Conservation (phyloP, 2,329 filamentous ascomycete genomes). For the Alternaria alternata region DNA sequence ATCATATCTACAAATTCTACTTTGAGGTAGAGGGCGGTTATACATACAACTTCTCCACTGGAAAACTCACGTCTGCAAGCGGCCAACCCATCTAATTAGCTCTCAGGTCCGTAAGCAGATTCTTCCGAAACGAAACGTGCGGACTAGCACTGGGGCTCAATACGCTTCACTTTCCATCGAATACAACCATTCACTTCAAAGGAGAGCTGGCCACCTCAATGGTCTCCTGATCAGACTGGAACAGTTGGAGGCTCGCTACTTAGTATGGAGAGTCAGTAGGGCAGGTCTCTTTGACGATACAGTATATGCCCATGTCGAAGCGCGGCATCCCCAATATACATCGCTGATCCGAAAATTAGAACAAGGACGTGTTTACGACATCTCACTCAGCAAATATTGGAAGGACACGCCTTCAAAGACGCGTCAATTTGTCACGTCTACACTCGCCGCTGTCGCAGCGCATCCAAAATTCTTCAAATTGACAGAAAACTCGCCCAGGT, state of each 20-base stretch:
- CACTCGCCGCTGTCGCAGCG: neutral
- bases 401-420: neutral
- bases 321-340: neutral
- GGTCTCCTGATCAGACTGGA: neutral
- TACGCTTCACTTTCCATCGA: neutral
- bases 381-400: neutral
- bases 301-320: neutral
- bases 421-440: neutral
- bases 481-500: neutral
- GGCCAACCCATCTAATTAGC: neutral
- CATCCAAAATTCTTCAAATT: neutral
- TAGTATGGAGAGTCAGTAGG: accelerated
- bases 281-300: neutral
- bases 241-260: neutral
- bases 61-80: neutral
- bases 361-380: too few species aligned
- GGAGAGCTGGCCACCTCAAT: neutral
- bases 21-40: conserved; percentile 13
- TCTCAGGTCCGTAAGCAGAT: neutral
- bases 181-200: neutral
- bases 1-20: conserved; percentile 21
- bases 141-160: neutral
- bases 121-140: neutral
- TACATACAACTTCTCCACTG: neutral
- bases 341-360: neutral